Evolutionary conservation across 1,284 basidiomycete genomes (phyloP).

Genomic region (Sanghuangporus sanghuang): DNA sequence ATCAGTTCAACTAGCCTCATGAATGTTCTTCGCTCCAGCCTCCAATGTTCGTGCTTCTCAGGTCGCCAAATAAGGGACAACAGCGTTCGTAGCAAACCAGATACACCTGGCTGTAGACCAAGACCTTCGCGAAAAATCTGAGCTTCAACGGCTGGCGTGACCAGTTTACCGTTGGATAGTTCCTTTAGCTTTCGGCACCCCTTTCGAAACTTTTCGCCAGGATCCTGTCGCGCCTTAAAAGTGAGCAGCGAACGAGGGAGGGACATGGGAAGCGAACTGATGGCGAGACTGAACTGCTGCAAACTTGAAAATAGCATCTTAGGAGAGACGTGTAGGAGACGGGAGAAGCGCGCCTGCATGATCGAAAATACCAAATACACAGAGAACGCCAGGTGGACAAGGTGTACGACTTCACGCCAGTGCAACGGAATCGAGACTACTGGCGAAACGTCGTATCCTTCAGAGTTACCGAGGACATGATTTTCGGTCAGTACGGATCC

Average conservation of each 20-base stretch:
- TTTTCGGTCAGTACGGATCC: slow-evolving; percentile 25
- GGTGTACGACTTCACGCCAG: slow-evolving; percentile 47
- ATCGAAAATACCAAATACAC: slow-evolving; percentile 54
- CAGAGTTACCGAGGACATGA: slow-evolving; percentile 18
- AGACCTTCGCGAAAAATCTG: slow-evolving; percentile 36
- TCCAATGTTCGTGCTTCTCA: slow-evolving; percentile 35
- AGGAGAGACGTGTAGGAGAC: not conserved
- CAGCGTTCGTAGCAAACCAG: slow-evolving; percentile 29
- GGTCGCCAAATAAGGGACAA: slow-evolving; percentile 25
- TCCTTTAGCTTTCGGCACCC: slow-evolving; percentile 21
- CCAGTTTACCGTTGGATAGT: slow-evolving; percentile 27
- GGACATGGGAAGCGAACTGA: not conserved
- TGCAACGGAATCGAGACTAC: slow-evolving; percentile 29
- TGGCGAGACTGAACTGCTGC: not conserved
- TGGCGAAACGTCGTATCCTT: not conserved
- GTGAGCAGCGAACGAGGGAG: not conserved
- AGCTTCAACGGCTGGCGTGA: slow-evolving; percentile 30
- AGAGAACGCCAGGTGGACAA: slow-evolving; percentile 58
- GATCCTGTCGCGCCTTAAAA: not conserved
- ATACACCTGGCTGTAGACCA: slow-evolving; percentile 34
- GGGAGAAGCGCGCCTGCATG: slow-evolving; percentile 44
- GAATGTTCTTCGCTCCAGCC: slow-evolving; percentile 47
- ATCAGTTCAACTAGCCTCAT: slow-evolving; percentile 46
- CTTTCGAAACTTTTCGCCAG: slow-evolving; percentile 7
- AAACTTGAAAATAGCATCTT: not conserved